These are phyloP conservation scores for Annulohypoxylon moriforme DNA, from an alignment of 495 filamentous ascomycete species.

Conservation along the genomic window DNA sequence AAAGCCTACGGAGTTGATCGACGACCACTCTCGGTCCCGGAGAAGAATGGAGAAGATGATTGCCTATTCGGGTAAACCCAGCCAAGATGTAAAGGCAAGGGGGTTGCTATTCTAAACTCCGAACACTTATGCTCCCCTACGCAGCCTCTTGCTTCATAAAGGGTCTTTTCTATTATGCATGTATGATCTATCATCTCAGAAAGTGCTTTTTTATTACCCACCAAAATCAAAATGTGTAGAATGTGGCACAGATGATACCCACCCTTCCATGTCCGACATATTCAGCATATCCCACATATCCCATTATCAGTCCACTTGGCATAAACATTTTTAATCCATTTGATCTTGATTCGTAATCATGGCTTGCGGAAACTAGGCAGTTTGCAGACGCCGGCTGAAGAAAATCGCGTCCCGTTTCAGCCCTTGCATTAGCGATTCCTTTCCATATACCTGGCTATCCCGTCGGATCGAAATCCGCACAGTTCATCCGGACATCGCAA, in stretches of 20 bases:
- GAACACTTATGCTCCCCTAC: too few relatives aligned
- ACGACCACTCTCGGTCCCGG: conserved; percentile 1
- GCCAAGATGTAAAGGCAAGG: neutral
- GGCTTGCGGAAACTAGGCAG: neutral
- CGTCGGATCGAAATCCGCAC: neutral
- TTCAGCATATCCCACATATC: neutral
- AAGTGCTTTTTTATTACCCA: neutral
- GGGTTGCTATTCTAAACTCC: neutral
- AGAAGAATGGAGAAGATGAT: neutral
- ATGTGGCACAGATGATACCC: too few relatives aligned
- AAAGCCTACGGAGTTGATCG: conserved; percentile 1
- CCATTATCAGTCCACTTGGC: neutral
- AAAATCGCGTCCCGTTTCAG: neutral
- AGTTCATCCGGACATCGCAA: neutral
- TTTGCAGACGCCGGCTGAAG: neutral
- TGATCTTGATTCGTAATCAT: neutral
- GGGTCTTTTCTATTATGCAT: neutral
- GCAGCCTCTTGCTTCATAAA: neutral
- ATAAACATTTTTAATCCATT: too few relatives aligned
- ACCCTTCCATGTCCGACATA: neutral
- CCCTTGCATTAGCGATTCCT: neutral
- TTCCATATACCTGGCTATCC: neutral
- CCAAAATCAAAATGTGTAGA: neutral
- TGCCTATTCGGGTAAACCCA: neutral
- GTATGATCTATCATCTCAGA: neutral